phyloP scores from a whole-genome alignment of 805 yeast species.

The Suhomyces xylopsoci region DNA sequence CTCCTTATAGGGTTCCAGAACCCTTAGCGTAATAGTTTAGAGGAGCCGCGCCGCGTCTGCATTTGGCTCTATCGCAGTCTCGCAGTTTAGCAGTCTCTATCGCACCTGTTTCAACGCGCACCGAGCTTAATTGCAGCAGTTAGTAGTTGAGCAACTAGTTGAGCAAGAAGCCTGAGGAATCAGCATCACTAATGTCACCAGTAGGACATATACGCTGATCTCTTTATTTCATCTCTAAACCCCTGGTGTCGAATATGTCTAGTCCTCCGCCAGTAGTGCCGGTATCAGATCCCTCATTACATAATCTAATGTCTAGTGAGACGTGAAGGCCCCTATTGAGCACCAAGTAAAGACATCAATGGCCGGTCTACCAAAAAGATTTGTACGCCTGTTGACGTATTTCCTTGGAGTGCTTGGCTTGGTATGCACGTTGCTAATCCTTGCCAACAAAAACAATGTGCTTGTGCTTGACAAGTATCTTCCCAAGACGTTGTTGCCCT shows the following conservation, averaged over 20 bases:
- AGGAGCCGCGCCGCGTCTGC: background rate
- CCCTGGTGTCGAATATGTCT: background rate
- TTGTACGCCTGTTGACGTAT: conserved; percentile 27
- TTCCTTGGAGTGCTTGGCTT: conserved; percentile 14
- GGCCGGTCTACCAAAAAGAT: conserved; percentile 31
- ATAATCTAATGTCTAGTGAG: background rate
- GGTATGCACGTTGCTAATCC: conserved; percentile 23
- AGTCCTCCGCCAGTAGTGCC: background rate
- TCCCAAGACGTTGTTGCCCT: conserved; percentile 11
- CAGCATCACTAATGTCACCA: no score
- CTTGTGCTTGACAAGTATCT: conserved; percentile 30
- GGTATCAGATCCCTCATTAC: background rate
- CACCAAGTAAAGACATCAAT: background rate
- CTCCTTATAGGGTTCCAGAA: background rate
- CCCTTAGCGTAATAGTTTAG: background rate
- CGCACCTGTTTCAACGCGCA: no score
- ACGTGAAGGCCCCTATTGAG: background rate
- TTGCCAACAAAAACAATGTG: conserved; percentile 41
- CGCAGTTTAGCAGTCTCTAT: no score
- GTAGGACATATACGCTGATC: no score
- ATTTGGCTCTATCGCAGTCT: background rate
- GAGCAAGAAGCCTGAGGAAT: no score
- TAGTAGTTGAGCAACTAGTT: no score
- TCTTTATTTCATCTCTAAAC: no score
- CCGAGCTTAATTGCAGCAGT: no score